Conservation (phyloP, 176 grass and related monocot species). For the Otatea glauca region DNA sequence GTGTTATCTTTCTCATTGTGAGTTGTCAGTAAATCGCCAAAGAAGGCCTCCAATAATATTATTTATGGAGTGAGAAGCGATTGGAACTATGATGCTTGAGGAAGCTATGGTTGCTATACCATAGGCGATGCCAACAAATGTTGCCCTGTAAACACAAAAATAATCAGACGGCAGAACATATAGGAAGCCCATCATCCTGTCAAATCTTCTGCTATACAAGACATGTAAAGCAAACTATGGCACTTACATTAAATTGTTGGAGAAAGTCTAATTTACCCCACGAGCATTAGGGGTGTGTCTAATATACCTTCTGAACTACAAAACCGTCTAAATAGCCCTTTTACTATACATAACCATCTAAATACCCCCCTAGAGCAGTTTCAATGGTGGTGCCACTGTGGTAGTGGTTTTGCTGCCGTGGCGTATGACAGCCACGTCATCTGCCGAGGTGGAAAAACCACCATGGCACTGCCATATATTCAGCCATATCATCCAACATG, state of each 20-base stretch:
- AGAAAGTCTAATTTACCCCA: too few relatives aligned
- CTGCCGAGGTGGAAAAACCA: too few relatives aligned
- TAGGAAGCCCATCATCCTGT: not conserved
- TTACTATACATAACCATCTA: too few relatives aligned
- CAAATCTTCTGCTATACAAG: not conserved
- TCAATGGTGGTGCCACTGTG: too few relatives aligned
- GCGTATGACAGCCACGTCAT: too few relatives aligned
- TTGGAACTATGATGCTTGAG: conserved; percentile 77
- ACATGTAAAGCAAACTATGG: not conserved
- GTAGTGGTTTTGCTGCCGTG: too few relatives aligned
- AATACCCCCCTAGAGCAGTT: too few relatives aligned
- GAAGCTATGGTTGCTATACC: conserved; percentile 76
- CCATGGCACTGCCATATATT: too few relatives aligned
- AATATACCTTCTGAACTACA: too few relatives aligned
- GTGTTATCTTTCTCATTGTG: conserved; percentile 24
- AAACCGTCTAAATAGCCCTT: too few relatives aligned
- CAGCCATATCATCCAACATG: too few relatives aligned
- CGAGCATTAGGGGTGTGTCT: too few relatives aligned
- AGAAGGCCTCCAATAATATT: conserved; percentile 81
- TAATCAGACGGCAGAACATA: not conserved
- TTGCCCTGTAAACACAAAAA: conserved; percentile 66
- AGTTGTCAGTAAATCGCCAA: conserved; percentile 55
- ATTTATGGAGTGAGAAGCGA: conserved; percentile 87
- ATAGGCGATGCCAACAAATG: conserved; percentile 85
- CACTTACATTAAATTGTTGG: not conserved